Evolutionary conservation across 495 filamentous ascomycete genomes (phyloP), one percentile per base, ranked within the genome.

Genomic region (Talaromyces liani): DNA sequence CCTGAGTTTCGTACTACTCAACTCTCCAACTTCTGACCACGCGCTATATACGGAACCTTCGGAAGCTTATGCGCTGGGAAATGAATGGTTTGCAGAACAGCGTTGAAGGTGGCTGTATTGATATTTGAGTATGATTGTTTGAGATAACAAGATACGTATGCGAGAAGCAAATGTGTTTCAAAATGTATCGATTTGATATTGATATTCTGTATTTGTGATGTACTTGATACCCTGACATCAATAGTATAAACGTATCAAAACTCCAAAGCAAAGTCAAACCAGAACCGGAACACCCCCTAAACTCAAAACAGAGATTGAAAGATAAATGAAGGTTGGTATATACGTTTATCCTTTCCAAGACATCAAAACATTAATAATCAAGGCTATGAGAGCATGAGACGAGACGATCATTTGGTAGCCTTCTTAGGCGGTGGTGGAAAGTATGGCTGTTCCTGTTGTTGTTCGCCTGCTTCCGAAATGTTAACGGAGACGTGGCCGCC

Each of bases 401-500:
- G 12, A 9, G 29, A 53, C 68, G 51, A 74, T 20, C 65, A 69
- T 61, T 73, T 79, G 6, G 63, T 41, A 27, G 73, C 71, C 65
- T 75, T 76, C 66, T 79, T 79, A 10, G 77, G 76, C 14, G 78
- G 77, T 16, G 77, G 77, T 6, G 77, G 77, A 66, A 80, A 80
- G 51, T 77, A 79, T 36, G 76, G 73, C 25, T 71, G 71, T 4
- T 72, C 67, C 25, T 66, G 68, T 9, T 66, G 25, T 20, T 34
- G 51, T 57, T 65, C 60, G 58, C 62, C 62, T 7, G 64, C 60
- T 45, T 75, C 73, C 49, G 68, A 45, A 6, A 58, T 7, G 3
- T 58, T 36, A 14, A 58, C 31, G 2, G 56, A 58, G 31, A 58
- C 31, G 29, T 36, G 56, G 24, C 27, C 56, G 6, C 56, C 56